Percentiles rank a stretch among this genome's conserved stretches.
These are phyloP conservation scores for Kurtzmaniella quercitrusa DNA, from an alignment of 1,139 yeast genomes.

Conservation along the genomic window DNA sequence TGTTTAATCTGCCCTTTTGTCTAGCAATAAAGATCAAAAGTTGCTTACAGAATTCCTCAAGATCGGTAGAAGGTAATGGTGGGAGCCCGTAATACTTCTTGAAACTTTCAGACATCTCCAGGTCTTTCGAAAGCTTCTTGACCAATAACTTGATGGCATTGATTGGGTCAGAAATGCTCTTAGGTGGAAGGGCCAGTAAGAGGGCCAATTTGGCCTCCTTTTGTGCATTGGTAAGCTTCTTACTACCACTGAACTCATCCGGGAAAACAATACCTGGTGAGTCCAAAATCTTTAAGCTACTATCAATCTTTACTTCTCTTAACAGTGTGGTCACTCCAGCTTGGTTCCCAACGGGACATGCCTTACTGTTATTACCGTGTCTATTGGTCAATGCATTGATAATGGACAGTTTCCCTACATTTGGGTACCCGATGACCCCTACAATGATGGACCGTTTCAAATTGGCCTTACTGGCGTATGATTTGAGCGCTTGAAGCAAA, in stretches of 20 bases:
- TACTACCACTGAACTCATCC: slow-evolving; percentile 44
- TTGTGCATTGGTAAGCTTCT: slow-evolving; percentile 49
- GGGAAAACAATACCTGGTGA: slow-evolving; percentile 99
- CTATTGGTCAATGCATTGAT: slow-evolving; percentile 85
- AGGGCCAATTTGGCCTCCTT: slow-evolving; percentile 86
- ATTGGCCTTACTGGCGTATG: slow-evolving; percentile 78
- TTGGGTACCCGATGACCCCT: slow-evolving; percentile 96
- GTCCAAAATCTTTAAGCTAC: slow-evolving; percentile 81
- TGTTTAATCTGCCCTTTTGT: slow-evolving; percentile 85
- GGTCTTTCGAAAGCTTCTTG: slow-evolving; percentile 66
- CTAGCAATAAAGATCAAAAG: slow-evolving; percentile 92
- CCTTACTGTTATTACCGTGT: slow-evolving; percentile 63
- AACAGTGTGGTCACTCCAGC: slow-evolving; percentile 95
- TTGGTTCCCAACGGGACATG: slow-evolving; percentile 96
- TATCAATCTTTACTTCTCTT: slow-evolving; percentile 90
- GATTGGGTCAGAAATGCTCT: slow-evolving; percentile 77
- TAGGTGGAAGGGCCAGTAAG: slow-evolving; percentile 87
- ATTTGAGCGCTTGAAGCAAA: slow-evolving; percentile 75
- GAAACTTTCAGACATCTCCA: slow-evolving; percentile 73
- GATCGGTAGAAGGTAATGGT: slow-evolving; percentile 63
- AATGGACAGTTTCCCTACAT: slow-evolving; percentile 88
- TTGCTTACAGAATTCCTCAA: slow-evolving; percentile 71
- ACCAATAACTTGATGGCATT: slow-evolving; percentile 76
- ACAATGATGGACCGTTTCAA: slow-evolving; percentile 89
- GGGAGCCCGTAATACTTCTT: slow-evolving; percentile 74